Evolutionary conservation across 192 early-diverging fungal species (phyloP).

Genomic region (Podila horticola): DNA sequence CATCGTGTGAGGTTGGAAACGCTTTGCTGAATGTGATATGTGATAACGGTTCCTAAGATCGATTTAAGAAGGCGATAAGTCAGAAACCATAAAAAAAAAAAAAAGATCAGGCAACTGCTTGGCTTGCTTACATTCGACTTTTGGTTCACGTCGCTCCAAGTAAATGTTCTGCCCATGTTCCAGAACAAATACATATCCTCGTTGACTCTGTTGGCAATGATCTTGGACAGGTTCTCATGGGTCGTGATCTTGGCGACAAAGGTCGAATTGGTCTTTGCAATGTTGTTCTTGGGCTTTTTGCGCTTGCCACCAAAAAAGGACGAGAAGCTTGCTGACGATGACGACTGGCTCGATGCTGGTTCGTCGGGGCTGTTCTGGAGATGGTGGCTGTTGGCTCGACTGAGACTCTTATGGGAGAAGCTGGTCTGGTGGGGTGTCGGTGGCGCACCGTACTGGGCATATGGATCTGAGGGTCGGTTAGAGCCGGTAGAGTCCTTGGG

Average conservation of each 20-base stretch:
- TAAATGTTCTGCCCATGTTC: conserved; percentile 76
- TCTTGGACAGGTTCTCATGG: conserved; percentile 74
- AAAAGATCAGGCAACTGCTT: background rate
- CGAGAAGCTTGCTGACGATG: conserved; percentile 31
- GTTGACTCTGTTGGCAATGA: conserved; percentile 62
- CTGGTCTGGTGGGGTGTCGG: conserved; percentile 15
- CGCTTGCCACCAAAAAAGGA: conserved; percentile 45
- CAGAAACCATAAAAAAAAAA: background rate
- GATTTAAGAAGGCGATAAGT: background rate
- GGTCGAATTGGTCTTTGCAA: conserved; percentile 79
- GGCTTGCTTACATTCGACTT: conserved; percentile 66
- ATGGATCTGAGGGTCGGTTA: conserved; percentile 29
- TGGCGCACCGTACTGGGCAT: conserved; percentile 39
- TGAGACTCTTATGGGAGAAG: conserved; percentile 8
- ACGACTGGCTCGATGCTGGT: conserved; percentile 2
- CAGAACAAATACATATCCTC: conserved; percentile 79
- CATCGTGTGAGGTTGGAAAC: conserved; percentile 86
- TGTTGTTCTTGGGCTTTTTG: conserved; percentile 70
- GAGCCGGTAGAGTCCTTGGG: conserved; percentile 31
- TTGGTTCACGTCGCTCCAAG: conserved; percentile 74
- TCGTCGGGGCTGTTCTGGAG: conserved; percentile 32
- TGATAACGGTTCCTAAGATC: conserved; percentile 79
- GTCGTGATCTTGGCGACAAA: conserved; percentile 78
- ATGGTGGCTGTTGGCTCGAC: conserved; percentile 30
- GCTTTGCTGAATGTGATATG: conserved; percentile 78